These are phyloP conservation scores for Kwoniella shandongensis DNA, from an alignment of 768 basidiomycete species.

Conservation along the genomic window DNA sequence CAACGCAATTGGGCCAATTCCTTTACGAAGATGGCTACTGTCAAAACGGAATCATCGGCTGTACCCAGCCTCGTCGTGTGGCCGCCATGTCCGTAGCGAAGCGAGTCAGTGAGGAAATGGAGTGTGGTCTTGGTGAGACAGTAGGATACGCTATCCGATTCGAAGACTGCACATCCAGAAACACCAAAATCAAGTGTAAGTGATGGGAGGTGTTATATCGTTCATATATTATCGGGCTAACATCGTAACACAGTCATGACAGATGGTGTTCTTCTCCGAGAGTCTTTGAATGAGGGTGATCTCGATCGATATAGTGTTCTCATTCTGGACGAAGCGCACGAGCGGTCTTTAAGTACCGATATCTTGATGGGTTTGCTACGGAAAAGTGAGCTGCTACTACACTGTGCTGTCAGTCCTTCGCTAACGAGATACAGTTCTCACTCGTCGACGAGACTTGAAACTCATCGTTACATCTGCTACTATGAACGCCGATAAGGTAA, in stretches of 20 bases:
- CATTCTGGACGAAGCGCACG: conserved; percentile 98
- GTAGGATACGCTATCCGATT: conserved; percentile 99
- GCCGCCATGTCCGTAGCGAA: conserved; percentile 99
- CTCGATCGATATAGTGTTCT: conserved; percentile 94
- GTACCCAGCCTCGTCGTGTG: conserved; percentile 96
- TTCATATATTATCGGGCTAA: conserved; percentile 2
- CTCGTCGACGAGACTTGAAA: conserved; percentile 86
- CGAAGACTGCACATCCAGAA: conserved; percentile 90
- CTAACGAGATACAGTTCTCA: conserved; percentile 62
- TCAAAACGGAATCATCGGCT: conserved; percentile 82
- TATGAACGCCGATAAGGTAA: conserved; percentile 98
- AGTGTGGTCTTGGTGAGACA: conserved; percentile 84
- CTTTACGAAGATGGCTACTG: conserved; percentile 97
- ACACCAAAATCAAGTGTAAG: conserved; percentile 96
- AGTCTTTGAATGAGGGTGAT: conserved; percentile 98
- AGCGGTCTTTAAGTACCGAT: conserved; percentile 94
- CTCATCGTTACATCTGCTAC: conserved; percentile 98
- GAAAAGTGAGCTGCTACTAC: conserved; percentile 66
- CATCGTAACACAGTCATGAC: conserved; percentile 74
- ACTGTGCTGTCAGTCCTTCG: background rate
- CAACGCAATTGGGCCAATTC: conserved; percentile 92
- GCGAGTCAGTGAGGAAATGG: conserved; percentile 99
- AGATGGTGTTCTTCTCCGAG: conserved; percentile 95
- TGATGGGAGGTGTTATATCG: conserved; percentile 15
- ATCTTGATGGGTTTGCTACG: conserved; percentile 93